A percentile compares a stretch with the other conserved stretches of the same genome.
These are phyloP conservation scores for Botrytis elliptica DNA, from an alignment of 2,329 filamentous ascomycete species.

Conservation along the genomic window DNA sequence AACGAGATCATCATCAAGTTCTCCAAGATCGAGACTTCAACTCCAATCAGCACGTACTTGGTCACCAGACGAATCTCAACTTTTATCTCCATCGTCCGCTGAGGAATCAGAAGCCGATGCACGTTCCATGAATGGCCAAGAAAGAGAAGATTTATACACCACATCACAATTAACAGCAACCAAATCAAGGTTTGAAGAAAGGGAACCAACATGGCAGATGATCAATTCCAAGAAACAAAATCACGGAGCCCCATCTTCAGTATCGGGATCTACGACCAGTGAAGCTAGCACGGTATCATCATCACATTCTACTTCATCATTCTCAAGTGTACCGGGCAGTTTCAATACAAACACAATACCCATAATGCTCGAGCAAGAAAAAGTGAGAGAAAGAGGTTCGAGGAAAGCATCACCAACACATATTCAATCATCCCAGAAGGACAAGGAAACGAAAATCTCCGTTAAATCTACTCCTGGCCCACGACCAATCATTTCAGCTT, in stretches of 20 bases:
- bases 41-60: slow-evolving; percentile 22
- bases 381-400: background rate
- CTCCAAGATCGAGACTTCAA: slow-evolving; percentile 12
- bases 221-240: slow-evolving; percentile 22
- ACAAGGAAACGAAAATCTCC: background rate
- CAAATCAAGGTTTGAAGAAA: slow-evolving; percentile 26
- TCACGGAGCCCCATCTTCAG: slow-evolving; percentile 20
- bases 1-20: slow-evolving; percentile 14
- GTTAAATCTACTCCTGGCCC: slow-evolving; percentile 2
- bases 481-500: slow-evolving; percentile 14
- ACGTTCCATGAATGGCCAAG: background rate
- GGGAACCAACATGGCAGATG: slow-evolving; percentile 35
- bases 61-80: slow-evolving; percentile 31
- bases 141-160: background rate
- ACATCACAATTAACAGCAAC: slow-evolving; percentile 20
- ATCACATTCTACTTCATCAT: slow-evolving; percentile 26
- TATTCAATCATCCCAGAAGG: background rate
- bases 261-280: slow-evolving; percentile 24
- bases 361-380: background rate
- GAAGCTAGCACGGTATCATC: slow-evolving; percentile 23
- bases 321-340: background rate
- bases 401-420: slow-evolving; percentile 1
- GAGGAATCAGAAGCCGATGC: slow-evolving; percentile 24
- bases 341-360: background rate
- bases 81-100: slow-evolving; percentile 28